phyloP scores from a whole-genome alignment of 139 green algal genomes.

The Chlorella sp. region DNA sequence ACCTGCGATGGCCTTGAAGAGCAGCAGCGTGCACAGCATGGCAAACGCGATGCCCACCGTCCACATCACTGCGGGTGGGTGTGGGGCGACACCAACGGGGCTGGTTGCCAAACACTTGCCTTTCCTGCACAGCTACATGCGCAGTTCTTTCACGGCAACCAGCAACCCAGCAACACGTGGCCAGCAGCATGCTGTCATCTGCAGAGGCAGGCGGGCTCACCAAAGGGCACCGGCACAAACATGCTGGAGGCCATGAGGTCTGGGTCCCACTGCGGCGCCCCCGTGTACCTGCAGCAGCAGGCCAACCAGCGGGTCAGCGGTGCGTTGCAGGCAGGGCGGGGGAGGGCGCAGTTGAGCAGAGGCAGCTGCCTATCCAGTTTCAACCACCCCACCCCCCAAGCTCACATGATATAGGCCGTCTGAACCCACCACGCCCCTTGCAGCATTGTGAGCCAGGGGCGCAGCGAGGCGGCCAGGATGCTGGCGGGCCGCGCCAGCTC shows the following conservation, averaged over 20 bases:
- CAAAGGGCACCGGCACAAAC: conserved; percentile 49
- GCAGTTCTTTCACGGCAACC: no score
- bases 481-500: conserved; percentile 44
- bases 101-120: no score
- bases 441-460: conserved; percentile 54
- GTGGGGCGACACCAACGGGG: no score
- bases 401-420: conserved; percentile 61
- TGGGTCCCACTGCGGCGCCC: conserved; percentile 51
- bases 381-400: no score
- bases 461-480: conserved; percentile 42
- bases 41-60: conserved; percentile 29
- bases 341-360: no score
- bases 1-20: conserved; percentile 15
- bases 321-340: no score
- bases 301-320: no score
- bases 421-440: conserved; percentile 64
- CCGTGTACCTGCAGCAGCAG: background rate
- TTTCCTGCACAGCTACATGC: no score
- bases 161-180: no score
- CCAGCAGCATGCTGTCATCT: no score
- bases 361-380: no score
- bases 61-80: background rate
- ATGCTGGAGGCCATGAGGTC: conserved; percentile 55
- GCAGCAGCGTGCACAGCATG: conserved; percentile 7
- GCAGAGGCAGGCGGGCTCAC: no score